Conservation (phyloP, 805 yeast genomes). For the Yarrowia divulgata region DNA sequence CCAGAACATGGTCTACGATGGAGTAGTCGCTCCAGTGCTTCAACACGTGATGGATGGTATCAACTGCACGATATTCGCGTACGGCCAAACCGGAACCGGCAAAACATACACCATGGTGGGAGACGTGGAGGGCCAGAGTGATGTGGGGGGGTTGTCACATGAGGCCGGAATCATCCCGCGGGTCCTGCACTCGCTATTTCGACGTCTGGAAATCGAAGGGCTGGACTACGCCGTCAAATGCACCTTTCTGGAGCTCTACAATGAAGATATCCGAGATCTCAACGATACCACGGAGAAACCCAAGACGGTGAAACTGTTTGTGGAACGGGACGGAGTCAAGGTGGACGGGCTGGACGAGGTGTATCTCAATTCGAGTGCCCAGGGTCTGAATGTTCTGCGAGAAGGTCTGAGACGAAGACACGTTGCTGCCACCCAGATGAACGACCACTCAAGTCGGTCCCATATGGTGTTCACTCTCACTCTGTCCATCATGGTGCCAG, state of each 20-base stretch:
- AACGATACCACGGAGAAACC: slow-evolving; percentile 48
- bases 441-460: slow-evolving; percentile 78
- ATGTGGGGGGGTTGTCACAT: slow-evolving; percentile 46
- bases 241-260: slow-evolving; percentile 84
- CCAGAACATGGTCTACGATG: slow-evolving; percentile 69
- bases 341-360: slow-evolving; percentile 67
- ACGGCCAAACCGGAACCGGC: slow-evolving; percentile 94
- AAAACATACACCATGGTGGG: slow-evolving; percentile 81
- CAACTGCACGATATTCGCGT: slow-evolving; percentile 83
- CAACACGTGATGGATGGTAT: slow-evolving; percentile 76
- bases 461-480: slow-evolving; percentile 79
- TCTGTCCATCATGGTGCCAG: slow-evolving; percentile 63
- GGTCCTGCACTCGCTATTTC: slow-evolving; percentile 63
- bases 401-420: slow-evolving; percentile 69
- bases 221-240: slow-evolving; percentile 71
- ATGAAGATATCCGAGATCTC: slow-evolving; percentile 82
- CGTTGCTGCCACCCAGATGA: slow-evolving; percentile 80
- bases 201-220: slow-evolving; percentile 52
- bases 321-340: slow-evolving; percentile 58
- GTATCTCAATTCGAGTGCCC: slow-evolving; percentile 58
- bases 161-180: slow-evolving; percentile 73
- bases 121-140: slow-evolving; percentile 57
- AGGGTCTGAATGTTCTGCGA: slow-evolving; percentile 60
- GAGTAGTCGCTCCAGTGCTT: slow-evolving; percentile 68
- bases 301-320: slow-evolving; percentile 63